Percentiles rank a stretch among this genome's conserved stretches.
phyloP scores from a whole-genome alignment of 495 filamentous ascomycete genomes.

The Neurospora sp. region DNA sequence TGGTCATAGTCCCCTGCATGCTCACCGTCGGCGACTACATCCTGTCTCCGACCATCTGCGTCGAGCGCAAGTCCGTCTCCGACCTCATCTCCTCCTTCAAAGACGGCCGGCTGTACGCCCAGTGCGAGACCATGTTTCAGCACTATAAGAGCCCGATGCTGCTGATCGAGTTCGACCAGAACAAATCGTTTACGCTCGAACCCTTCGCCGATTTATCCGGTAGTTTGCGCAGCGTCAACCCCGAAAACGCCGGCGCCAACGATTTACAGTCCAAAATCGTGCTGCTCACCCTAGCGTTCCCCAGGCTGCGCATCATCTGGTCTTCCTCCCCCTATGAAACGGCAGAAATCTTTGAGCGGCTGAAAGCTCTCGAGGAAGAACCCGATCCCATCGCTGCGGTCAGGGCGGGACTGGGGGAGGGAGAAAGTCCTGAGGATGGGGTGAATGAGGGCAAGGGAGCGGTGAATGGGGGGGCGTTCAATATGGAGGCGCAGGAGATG shows the following conservation, averaged over 20 bases:
- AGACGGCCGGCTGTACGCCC: slow-evolving; percentile 83
- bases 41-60: slow-evolving; percentile 76
- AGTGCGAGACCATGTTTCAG: slow-evolving; percentile 87
- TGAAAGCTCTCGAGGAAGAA: slow-evolving; percentile 81
- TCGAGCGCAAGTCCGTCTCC: slow-evolving; percentile 87
- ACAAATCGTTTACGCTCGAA: slow-evolving; percentile 94
- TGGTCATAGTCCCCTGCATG: slow-evolving; percentile 84
- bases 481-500: slow-evolving; percentile 72
- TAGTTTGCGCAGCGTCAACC: slow-evolving; percentile 44
- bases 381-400: slow-evolving; percentile 86
- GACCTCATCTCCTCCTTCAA: slow-evolving; percentile 87
- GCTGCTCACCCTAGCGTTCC: slow-evolving; percentile 86
- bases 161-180: slow-evolving; percentile 94
- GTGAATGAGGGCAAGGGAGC: not conserved
- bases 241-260: slow-evolving; percentile 43
- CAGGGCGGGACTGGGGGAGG: slow-evolving; percentile 61
- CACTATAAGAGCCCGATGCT: slow-evolving; percentile 89
- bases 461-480: slow-evolving; percentile 34
- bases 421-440: slow-evolving; percentile 40
- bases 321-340: slow-evolving; percentile 90
- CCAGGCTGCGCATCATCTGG: slow-evolving; percentile 84
- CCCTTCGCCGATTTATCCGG: slow-evolving; percentile 75
- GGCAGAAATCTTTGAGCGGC: slow-evolving; percentile 87
- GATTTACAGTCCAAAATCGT: slow-evolving; percentile 91
- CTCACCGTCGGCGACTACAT: slow-evolving; percentile 97